Percentiles rank a stretch among this genome's conserved stretches.
These are phyloP conservation scores for Lentinula boryana DNA, from an alignment of 768 basidiomycete genomes.

Conservation along the genomic window DNA sequence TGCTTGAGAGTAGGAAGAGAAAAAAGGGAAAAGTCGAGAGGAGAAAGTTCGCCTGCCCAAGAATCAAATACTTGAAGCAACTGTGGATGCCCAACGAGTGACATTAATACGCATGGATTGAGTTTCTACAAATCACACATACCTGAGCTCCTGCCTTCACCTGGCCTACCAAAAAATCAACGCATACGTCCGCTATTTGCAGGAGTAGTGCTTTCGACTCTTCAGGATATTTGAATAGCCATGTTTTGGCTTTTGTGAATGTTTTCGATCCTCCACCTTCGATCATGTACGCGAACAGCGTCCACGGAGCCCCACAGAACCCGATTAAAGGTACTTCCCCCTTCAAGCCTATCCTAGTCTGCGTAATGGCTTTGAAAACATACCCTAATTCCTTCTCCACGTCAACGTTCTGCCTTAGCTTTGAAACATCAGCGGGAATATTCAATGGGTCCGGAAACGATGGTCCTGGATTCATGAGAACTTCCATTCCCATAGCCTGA, in stretches of 20 bases:
- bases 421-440: conserved; percentile 65
- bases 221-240: conserved; percentile 88
- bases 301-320: conserved; percentile 98
- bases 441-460: conserved; percentile 82
- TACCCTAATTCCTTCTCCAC: conserved; percentile 85
- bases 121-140: conserved; percentile 13
- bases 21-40: conserved; percentile 78
- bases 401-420: conserved; percentile 59
- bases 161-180: conserved; percentile 88
- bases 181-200: conserved; percentile 83
- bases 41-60: conserved; percentile 89
- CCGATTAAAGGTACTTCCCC: conserved; percentile 96
- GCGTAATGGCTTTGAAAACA: conserved; percentile 87
- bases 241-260: conserved; percentile 86
- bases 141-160: conserved; percentile 96
- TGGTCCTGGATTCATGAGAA: conserved; percentile 91
- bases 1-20: conserved; percentile 73
- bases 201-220: conserved; percentile 73
- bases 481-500: conserved; percentile 95
- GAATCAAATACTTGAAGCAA: conserved; percentile 97
- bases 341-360: conserved; percentile 71
- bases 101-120: not conserved
- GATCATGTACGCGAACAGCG: conserved; percentile 96
- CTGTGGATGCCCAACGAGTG: conserved; percentile 30
- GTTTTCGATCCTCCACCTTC: conserved; percentile 94